Percentiles rank a stretch among this genome's conserved stretches.
Evolutionary conservation across 2,329 filamentous ascomycete species (phyloP).

Genomic region (Tolypocladium amazonense): DNA sequence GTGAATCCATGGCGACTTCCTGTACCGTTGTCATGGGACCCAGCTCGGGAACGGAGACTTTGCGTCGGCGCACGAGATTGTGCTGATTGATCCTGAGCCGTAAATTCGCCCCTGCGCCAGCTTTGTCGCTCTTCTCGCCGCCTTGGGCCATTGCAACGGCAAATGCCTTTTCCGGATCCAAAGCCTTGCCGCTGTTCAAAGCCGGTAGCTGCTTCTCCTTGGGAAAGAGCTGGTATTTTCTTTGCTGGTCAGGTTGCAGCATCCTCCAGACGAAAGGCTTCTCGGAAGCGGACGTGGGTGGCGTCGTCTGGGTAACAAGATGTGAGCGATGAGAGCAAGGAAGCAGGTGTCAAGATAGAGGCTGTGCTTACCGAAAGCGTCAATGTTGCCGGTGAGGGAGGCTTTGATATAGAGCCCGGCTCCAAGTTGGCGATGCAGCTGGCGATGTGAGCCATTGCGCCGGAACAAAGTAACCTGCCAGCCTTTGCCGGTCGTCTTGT

Average conservation of each 20-base stretch:
- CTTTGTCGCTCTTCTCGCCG: conserved; percentile 29
- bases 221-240: conserved; percentile 53
- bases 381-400: conserved; percentile 32
- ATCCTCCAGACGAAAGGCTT: conserved; percentile 49
- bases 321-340: background rate
- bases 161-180: conserved; percentile 40
- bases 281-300: conserved; percentile 19
- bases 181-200: conserved; percentile 29
- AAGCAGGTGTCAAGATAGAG: background rate
- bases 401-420: conserved; percentile 39
- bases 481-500: background rate
- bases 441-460: conserved; percentile 51
- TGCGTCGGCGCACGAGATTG: conserved; percentile 46
- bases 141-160: conserved; percentile 29
- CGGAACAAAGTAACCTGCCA: background rate
- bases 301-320: background rate
- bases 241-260: conserved; percentile 38
- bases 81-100: conserved; percentile 47
- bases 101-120: conserved; percentile 23
- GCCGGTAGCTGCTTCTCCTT: conserved; percentile 35
- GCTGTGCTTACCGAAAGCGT: conserved; percentile 30
- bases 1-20: conserved; percentile 58
- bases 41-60: conserved; percentile 53
- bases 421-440: conserved; percentile 43
- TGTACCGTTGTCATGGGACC: conserved; percentile 61